These are phyloP conservation scores for Venturia pyrina DNA, from an alignment of 2,329 filamentous ascomycete genomes.

Conservation along the genomic window DNA sequence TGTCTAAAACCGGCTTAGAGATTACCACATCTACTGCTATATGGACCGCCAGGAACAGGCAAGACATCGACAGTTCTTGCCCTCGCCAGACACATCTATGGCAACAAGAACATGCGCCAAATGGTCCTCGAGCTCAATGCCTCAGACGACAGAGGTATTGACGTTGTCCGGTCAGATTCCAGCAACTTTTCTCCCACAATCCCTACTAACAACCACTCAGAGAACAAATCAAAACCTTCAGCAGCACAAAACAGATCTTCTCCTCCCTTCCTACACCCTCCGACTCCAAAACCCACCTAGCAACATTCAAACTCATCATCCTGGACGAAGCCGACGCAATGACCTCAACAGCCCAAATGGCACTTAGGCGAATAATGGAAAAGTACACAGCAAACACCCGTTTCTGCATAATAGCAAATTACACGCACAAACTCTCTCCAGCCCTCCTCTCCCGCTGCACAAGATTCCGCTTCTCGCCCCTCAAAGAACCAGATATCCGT, in stretches of 20 bases:
- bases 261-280: conserved; percentile 44
- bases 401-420: conserved; percentile 98
- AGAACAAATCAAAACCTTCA: conserved; percentile 99
- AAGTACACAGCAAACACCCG: conserved; percentile 97
- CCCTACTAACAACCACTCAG: conserved; percentile 14
- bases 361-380: conserved; percentile 92
- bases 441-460: conserved; percentile 90
- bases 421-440: conserved; percentile 93
- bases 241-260: conserved; percentile 96
- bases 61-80: conserved; percentile 97
- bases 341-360: conserved; percentile 99
- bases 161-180: conserved; percentile 59
- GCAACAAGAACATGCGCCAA: conserved; percentile 82
- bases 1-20: conserved; percentile 37
- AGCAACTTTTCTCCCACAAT: neutral
- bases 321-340: conserved; percentile 99
- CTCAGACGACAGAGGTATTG: conserved; percentile 93
- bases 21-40: conserved; percentile 89
- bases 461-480: conserved; percentile 84
- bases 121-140: conserved; percentile 98
- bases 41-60: conserved; percentile 90
- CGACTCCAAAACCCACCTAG: conserved; percentile 38
- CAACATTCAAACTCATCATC: conserved; percentile 88
- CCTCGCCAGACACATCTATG: conserved; percentile 87
- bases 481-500: conserved; percentile 81